phyloP scores from a whole-genome alignment of 441 rosid species.

The Aquilaria agallochum region DNA sequence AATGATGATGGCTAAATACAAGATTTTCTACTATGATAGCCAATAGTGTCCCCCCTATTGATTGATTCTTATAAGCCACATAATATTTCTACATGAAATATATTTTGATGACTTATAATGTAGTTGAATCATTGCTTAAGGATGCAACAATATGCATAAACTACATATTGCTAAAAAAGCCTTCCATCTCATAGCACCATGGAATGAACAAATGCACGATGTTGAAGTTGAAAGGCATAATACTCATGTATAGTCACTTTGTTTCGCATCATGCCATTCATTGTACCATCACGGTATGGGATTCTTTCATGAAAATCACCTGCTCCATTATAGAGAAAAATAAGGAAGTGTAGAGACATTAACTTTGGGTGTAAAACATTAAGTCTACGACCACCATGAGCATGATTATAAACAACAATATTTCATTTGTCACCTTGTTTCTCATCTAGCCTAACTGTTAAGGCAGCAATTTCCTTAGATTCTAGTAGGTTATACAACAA shows the following conservation, averaged over 20 bases:
- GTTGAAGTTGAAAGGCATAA: not conserved
- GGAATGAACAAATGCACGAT: rapidly evolving
- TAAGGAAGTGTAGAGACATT: not conserved
- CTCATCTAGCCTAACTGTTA: no score
- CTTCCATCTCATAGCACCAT: not conserved
- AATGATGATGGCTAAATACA: not conserved
- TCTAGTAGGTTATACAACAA: no score
- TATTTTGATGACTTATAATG: not conserved
- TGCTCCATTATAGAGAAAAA: no score
- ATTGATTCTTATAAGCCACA: not conserved
- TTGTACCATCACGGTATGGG: not conserved
- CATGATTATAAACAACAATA: no score
- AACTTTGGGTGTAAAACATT: not conserved
- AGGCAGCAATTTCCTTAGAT: no score
- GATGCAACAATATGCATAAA: conserved; percentile 1
- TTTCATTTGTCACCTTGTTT: no score
- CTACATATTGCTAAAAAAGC: conserved; percentile 4
- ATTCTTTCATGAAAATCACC: no score
- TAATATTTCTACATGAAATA: not conserved
- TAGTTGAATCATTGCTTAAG: not conserved
- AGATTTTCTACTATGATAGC: not conserved
- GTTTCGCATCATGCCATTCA: not conserved
- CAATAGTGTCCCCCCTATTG: not conserved
- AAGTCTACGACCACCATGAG: not conserved
- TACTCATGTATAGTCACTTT: not conserved